Evolutionary conservation across 2,329 filamentous ascomycete genomes (phyloP).

Genomic region (Colletotrichum limetticola): DNA sequence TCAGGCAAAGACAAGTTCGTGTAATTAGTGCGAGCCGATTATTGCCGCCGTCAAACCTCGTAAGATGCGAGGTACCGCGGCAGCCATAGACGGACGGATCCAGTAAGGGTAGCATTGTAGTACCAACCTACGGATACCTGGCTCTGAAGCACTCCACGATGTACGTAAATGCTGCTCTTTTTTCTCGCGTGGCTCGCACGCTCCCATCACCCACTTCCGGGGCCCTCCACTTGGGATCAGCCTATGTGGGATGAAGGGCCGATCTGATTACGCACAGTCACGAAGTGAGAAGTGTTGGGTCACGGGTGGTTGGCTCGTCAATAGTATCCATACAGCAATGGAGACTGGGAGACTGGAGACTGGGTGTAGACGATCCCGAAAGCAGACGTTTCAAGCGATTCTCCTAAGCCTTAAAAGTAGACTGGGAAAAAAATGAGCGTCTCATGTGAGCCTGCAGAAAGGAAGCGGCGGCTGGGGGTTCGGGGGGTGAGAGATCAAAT

Average conservation of each 20-base stretch:
- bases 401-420: background rate
- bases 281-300: background rate
- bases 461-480: background rate
- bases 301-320: background rate
- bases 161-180: background rate
- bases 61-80: background rate
- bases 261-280: constrained; percentile 16
- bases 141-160: background rate
- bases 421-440: background rate
- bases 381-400: background rate
- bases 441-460: constrained; percentile 10
- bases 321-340: background rate
- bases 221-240: constrained; percentile 20
- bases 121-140: too few species aligned
- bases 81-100: background rate
- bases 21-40: background rate
- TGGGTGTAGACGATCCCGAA: background rate
- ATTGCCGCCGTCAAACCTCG: constrained; percentile 4
- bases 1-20: too few species aligned
- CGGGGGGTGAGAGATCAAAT: background rate
- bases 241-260: constrained; percentile 24
- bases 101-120: background rate
- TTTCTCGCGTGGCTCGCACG: background rate
- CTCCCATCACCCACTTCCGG: constrained; percentile 1
- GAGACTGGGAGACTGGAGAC: background rate